Conservation (phyloP, 768 basidiomycete genomes). For the Kwoniella mangroviensis region DNA sequence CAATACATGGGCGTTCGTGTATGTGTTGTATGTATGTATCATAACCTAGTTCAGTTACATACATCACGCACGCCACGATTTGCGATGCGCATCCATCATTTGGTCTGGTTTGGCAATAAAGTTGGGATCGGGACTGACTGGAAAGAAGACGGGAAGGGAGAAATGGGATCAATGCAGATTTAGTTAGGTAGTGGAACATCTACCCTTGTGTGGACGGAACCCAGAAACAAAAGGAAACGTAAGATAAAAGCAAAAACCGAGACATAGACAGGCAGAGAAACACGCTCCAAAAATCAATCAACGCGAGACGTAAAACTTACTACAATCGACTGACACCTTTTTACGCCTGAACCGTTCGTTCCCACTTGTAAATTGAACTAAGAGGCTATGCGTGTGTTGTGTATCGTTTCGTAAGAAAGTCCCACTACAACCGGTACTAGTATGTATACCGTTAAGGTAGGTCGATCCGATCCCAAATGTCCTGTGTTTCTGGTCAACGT, state of each 20-base stretch:
- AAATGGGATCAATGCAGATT: background rate
- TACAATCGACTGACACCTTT: background rate
- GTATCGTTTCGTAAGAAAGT: background rate
- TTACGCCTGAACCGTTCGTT: background rate
- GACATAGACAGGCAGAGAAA: background rate
- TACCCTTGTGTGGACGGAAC: background rate
- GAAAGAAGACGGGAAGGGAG: too few species aligned
- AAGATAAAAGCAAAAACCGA: background rate
- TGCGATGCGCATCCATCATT: too few species aligned
- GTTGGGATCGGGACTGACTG: background rate
- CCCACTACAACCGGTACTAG: background rate
- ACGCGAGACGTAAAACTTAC: slow-evolving; percentile 6
- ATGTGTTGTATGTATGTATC: background rate
- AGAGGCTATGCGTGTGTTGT: background rate
- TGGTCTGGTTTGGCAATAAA: background rate
- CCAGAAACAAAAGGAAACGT: background rate
- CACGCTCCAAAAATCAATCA: background rate
- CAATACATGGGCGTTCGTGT: background rate
- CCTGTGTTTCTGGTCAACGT: background rate
- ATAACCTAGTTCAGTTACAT: background rate
- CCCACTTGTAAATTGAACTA: background rate
- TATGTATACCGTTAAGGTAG: background rate
- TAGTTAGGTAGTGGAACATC: background rate
- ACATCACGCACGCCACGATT: background rate
- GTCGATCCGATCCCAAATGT: too few species aligned